phyloP scores from a whole-genome alignment of 1,284 basidiomycete genomes.

The Puccinia novopanici region DNA sequence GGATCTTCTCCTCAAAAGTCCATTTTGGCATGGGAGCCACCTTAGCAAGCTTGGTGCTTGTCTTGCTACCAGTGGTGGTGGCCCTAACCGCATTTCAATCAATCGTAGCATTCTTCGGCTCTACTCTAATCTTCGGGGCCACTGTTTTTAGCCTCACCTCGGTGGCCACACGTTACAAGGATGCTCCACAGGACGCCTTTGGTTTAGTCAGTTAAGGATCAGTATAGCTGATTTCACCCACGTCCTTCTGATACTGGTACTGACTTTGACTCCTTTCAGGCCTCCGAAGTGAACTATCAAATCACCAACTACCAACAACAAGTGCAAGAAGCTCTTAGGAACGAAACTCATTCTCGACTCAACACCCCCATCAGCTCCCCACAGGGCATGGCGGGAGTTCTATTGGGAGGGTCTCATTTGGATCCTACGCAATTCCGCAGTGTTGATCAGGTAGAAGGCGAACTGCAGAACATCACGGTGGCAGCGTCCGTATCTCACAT shows the following conservation, averaged over 20 bases:
- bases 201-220: constrained; percentile 15
- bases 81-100: too few species aligned
- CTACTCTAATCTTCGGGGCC: constrained; percentile 23
- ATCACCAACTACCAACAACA: constrained; percentile 25
- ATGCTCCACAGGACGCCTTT: constrained; percentile 30
- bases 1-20: constrained; percentile 32
- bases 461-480: constrained; percentile 22
- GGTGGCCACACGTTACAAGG: constrained; percentile 18
- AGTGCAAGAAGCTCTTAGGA: constrained; percentile 22
- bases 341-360: constrained; percentile 13
- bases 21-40: constrained; percentile 35
- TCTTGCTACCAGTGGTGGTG: constrained; percentile 21
- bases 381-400: constrained; percentile 19
- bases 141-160: background rate
- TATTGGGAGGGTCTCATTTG: constrained; percentile 23
- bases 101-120: too few species aligned
- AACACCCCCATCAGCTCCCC: constrained; percentile 25
- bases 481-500: constrained; percentile 25
- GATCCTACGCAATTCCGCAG: constrained; percentile 13
- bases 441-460: constrained; percentile 27
- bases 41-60: constrained; percentile 16
- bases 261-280: background rate
- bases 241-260: background rate
- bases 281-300: constrained; percentile 22
- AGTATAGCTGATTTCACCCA: background rate